Percentiles rank a stretch among this genome's conserved stretches.
Evolutionary conservation across 2,329 filamentous ascomycete species (phyloP).

Genomic region (Amesomyces nigricolor): DNA sequence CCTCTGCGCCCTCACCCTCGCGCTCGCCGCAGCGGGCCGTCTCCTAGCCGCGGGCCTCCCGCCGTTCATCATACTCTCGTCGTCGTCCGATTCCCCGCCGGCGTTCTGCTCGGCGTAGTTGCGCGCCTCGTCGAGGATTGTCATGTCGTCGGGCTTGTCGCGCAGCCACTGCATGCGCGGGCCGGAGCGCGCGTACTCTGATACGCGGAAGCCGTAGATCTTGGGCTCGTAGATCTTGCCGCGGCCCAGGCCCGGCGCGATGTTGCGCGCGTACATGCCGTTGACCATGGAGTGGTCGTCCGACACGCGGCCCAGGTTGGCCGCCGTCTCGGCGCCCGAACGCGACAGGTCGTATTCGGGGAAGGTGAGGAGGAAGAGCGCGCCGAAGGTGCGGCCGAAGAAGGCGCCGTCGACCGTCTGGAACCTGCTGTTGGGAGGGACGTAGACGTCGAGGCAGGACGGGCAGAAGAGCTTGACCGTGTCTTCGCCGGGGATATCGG

Average conservation of each 20-base stretch:
- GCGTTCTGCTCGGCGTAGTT: slow-evolving; percentile 48
- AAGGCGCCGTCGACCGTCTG: slow-evolving; percentile 97
- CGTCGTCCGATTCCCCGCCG: slow-evolving; percentile 48
- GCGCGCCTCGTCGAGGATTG: slow-evolving; percentile 75
- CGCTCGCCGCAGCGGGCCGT: slow-evolving; percentile 40
- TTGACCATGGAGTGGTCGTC: slow-evolving; percentile 61
- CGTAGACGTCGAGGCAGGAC: slow-evolving; percentile 93
- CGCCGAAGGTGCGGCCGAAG: slow-evolving; percentile 95
- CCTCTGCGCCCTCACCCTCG: slow-evolving; percentile 34
- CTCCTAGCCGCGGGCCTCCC: slow-evolving; percentile 37
- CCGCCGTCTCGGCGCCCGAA: slow-evolving; percentile 57
- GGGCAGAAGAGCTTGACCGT: slow-evolving; percentile 99
- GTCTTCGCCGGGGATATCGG: slow-evolving; percentile 91
- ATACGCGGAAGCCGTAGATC: slow-evolving; percentile 95
- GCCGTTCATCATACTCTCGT: slow-evolving; percentile 41
- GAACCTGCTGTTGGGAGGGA: slow-evolving; percentile 93
- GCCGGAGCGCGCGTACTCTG: slow-evolving; percentile 80
- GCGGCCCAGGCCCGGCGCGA: slow-evolving; percentile 77
- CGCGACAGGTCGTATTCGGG: slow-evolving; percentile 87
- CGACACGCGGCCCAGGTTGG: slow-evolving; percentile 33
- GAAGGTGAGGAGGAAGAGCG: slow-evolving; percentile 97
- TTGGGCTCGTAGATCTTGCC: slow-evolving; percentile 87
- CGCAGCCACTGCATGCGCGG: slow-evolving; percentile 97
- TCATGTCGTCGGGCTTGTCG: slow-evolving; percentile 72
- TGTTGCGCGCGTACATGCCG: slow-evolving; percentile 78